Evolutionary conservation across 2,329 filamentous ascomycete species (phyloP).

Genomic region (Fonsecaea erecta): DNA sequence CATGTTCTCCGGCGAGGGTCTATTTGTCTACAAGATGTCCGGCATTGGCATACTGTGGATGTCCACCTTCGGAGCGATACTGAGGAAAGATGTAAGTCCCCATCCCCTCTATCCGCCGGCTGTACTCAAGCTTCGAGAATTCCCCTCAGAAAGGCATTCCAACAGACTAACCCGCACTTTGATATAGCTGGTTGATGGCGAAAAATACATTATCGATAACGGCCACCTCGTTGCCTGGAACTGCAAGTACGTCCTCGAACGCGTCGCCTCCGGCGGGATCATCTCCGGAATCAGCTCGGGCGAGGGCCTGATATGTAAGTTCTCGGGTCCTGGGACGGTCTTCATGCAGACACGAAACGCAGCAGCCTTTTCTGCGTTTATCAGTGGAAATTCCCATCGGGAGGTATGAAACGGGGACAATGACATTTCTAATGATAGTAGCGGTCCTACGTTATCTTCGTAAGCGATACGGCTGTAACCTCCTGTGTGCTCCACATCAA

Average conservation of each 20-base stretch:
- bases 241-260: slow-evolving; percentile 88
- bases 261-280: slow-evolving; percentile 86
- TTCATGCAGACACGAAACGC: slow-evolving; percentile 93
- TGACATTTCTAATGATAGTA: slow-evolving; percentile 1
- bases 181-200: slow-evolving; percentile 60
- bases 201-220: slow-evolving; percentile 91
- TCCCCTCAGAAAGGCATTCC: neutral
- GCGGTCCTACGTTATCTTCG: neutral
- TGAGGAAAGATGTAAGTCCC: slow-evolving; percentile 81
- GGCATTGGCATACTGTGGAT: slow-evolving; percentile 86
- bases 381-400: slow-evolving; percentile 22
- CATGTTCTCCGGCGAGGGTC: slow-evolving; percentile 89
- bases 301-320: slow-evolving; percentile 93
- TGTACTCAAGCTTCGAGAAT: neutral
- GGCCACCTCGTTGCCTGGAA: slow-evolving; percentile 97
- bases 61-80: slow-evolving; percentile 91
- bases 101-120: neutral
- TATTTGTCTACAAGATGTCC: slow-evolving; percentile 86
- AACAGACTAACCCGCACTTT: neutral
- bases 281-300: slow-evolving; percentile 82
- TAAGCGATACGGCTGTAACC: neutral
- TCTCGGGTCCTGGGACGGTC: slow-evolving; percentile 84
- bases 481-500: slow-evolving; percentile 1
- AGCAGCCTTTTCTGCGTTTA: slow-evolving; percentile 60
- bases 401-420: slow-evolving; percentile 16